Percentiles rank a stretch among this genome's conserved stretches.
These are phyloP conservation scores for Mycena galericulata DNA, from an alignment of 768 basidiomycete species.

Conservation along the genomic window DNA sequence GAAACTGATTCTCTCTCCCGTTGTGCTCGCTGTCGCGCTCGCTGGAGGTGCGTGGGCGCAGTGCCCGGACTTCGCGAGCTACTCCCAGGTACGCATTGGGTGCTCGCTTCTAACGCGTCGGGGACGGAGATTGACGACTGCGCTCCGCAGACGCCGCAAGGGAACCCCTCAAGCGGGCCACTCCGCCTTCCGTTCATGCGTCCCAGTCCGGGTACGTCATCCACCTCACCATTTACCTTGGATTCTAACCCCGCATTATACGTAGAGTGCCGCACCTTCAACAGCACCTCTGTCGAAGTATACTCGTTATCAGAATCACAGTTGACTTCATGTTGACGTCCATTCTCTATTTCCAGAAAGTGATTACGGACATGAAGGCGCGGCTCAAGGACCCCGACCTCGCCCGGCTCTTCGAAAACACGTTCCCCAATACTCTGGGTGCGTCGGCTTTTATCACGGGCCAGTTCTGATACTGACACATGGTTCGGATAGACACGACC, in stretches of 20 bases:
- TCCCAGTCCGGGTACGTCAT: slow-evolving; percentile 47
- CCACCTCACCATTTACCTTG: no score
- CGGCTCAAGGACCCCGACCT: slow-evolving; percentile 82
- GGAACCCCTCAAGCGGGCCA: slow-evolving; percentile 68
- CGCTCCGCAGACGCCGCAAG: slow-evolving; percentile 64
- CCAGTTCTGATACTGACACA: slow-evolving; percentile 4
- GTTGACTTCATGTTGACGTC: neutral
- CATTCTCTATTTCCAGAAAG: slow-evolving; percentile 58
- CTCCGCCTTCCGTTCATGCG: slow-evolving; percentile 80
- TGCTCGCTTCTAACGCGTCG: neutral
- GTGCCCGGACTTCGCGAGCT: slow-evolving; percentile 60
- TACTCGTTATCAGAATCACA: neutral
- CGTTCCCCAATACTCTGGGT: slow-evolving; percentile 88
- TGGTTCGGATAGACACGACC: slow-evolving; percentile 69
- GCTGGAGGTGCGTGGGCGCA: slow-evolving; percentile 40
- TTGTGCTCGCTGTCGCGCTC: slow-evolving; percentile 23
- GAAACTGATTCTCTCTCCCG: slow-evolving; percentile 10
- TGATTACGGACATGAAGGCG: slow-evolving; percentile 78
- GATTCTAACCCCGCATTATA: slow-evolving; percentile 28
- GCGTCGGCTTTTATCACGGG: slow-evolving; percentile 30
- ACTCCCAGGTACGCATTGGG: slow-evolving; percentile 25
- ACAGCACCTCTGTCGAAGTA: slow-evolving; percentile 81
- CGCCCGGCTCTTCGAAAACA: slow-evolving; percentile 84
- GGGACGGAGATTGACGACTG: neutral
- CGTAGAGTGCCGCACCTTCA: slow-evolving; percentile 80